A percentile compares a stretch with the other conserved stretches of the same genome.
Conservation (phyloP, 345 rosid species). For the Hibiscus trionum region DNA sequence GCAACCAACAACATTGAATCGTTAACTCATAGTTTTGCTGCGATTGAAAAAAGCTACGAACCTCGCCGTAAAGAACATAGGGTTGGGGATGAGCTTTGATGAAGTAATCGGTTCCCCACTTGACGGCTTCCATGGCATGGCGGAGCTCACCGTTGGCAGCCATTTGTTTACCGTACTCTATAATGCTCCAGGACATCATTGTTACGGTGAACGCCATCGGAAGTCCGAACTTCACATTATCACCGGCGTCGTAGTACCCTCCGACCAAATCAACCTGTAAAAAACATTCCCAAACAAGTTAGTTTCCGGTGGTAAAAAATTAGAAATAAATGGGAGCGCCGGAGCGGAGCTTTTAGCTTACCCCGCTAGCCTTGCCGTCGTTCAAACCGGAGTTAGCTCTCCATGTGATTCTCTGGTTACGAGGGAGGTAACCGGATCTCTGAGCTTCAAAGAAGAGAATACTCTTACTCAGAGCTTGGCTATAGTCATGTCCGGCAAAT, state of each 20-base stretch:
- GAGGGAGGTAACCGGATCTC: conserved; percentile 87
- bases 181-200: conserved; percentile 98
- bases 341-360: conserved; percentile 28
- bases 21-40: background rate
- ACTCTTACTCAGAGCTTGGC: conserved; percentile 83
- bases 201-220: conserved; percentile 98
- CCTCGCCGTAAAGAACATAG: conserved; percentile 93
- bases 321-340: background rate
- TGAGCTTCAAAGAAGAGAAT: conserved; percentile 95
- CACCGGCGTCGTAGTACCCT: conserved; percentile 98
- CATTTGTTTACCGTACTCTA: conserved; percentile 84
- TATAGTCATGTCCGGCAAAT: conserved; percentile 77
- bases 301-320: no score
- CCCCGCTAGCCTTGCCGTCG: conserved; percentile 94
- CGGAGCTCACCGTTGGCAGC: conserved; percentile 65
- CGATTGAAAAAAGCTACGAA: background rate
- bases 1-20: background rate
- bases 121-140: conserved; percentile 78
- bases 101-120: conserved; percentile 97
- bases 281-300: background rate
- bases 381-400: conserved; percentile 79
- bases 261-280: conserved; percentile 88
- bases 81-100: conserved; percentile 95
- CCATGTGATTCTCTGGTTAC: conserved; percentile 85
- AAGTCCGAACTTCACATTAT: conserved; percentile 95